Evolutionary conservation across 2,329 filamentous ascomycete genomes (phyloP), one percentile per base, ranked within the genome.

Genomic region (Leptographium radiaticola): DNA sequence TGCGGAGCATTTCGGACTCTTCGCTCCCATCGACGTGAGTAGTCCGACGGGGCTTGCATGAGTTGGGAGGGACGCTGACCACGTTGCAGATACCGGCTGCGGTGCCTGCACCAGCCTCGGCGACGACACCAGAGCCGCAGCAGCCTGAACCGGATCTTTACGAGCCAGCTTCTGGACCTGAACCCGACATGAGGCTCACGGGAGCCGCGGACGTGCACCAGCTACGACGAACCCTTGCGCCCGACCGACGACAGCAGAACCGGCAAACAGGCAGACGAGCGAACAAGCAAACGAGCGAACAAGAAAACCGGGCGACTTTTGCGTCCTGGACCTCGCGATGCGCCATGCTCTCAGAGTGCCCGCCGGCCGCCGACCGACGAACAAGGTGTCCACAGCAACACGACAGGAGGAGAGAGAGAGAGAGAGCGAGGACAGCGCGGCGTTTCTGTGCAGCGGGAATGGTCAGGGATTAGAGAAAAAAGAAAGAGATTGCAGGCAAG

Each of bases 1-100:
- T 62, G 49, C 60, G 60, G n/a, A 61, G 61, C 55, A 62, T 62
- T 25, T 62, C 61, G 15, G 61, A 62, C 42, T 59, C 60, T 39
- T 61, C 59, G 50, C 58, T 60, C 12, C 60, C 60, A 15, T 61
- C 61, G 40, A 52, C 58, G 51, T 62, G 56, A n/a, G 51, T 51
- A 51, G 20, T 33, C 25, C 20, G n/a, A n/a, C 10, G 36, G n/a
- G 16, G n/a, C n/a, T 18, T 18, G 15, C 40, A n/a, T 31, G 12
- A 4, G 11, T 33, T 16, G 18, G 9, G 15, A 12, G 4, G 15
- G 20, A 39, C 15, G n/a, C 45, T 48, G 20, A 45, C 40, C 2
- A 38, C 47, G 34, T 36, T 44, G 45, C 53, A 59, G 58, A 38
- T 60, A 62, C 52, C 60, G 61, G 7, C 58, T 61, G n/a, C 56